Evolutionary conservation across 768 basidiomycete species (phyloP), one percentile per base, ranked within the genome.

Genomic region (Tricholoma terreum): DNA sequence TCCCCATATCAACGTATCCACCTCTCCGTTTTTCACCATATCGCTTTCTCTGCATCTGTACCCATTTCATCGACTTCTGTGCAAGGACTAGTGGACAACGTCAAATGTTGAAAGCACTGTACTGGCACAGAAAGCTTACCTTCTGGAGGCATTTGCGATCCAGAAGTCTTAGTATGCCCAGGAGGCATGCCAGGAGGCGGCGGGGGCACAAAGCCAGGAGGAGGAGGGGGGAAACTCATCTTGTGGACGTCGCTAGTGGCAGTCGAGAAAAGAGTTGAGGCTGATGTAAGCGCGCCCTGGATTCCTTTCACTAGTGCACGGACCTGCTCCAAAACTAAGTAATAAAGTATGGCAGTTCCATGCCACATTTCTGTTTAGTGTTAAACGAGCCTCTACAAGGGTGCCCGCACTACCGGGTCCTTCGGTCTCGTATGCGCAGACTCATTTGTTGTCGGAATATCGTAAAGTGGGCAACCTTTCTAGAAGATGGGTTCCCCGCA

Each of bases 61-160:
- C 77, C 94, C 94, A 98, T 80, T 98, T 98, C 77, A 93, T 87
- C 35, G 92, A 87, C 78, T 98, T 99, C 73, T 90, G 87, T 34
- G 87, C 85, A 64, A 98, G 81, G 60, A 89, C 84, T 79, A n/a
- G 50, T 58, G 53, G 58, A 52, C 57, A 58, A 59, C 53, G 48
- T 56, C 24, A 55, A 61, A 63, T 14, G 43, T 65, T 61, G 61
- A 61, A 56, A 57, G 49, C 52, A 57, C 27, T n/a, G 46, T 56
- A 42, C 19, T n/a, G 19, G 27, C 30, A 59, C 60, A 61, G 59
- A 53, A 49, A 43, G 63, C 71, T 46, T 52, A 79, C 81, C 75
- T 75, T 83, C 80, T 43, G 75, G 74, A 11, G 80, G 72, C 58
- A 83, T 67, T 60, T 77, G 75, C 51, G 79, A 78, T 36, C 71